Evolutionary conservation across 2,329 filamentous ascomycete genomes (phyloP).

Genomic region (Pseudocercospora eumusae): DNA sequence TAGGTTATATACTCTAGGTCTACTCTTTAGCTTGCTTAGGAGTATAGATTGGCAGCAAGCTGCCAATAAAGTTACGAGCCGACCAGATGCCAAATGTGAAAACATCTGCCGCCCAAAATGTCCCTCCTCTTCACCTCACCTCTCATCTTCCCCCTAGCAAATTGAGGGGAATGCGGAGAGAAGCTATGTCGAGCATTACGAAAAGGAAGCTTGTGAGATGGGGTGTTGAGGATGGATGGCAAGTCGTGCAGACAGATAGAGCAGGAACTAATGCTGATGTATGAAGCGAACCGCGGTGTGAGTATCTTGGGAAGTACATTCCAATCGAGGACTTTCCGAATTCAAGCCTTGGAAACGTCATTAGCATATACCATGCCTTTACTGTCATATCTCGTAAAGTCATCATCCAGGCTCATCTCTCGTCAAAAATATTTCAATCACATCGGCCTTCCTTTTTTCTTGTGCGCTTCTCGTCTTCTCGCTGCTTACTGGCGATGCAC

Average conservation of each 20-base stretch:
- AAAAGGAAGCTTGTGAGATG: background rate
- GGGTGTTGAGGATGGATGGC: constrained; percentile 3
- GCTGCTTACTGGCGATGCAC: constrained; percentile 46
- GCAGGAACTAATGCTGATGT: background rate
- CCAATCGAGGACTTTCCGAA: background rate
- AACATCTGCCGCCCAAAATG: too few relatives aligned
- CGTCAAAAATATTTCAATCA: constrained; percentile 71
- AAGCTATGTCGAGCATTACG: constrained; percentile 1
- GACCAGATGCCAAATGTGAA: too few relatives aligned
- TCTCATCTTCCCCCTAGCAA: background rate
- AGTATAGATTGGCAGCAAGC: too few relatives aligned
- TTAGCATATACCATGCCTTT: background rate
- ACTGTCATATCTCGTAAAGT: background rate
- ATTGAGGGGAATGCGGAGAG: constrained; percentile 1
- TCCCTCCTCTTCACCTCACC: background rate
- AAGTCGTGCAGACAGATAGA: too few relatives aligned
- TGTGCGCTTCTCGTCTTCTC: constrained; percentile 62
- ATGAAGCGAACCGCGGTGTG: background rate
- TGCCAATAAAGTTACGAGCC: too few relatives aligned
- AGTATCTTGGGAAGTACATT: background rate
- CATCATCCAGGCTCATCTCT: constrained; percentile 31
- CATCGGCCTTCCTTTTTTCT: constrained; percentile 64
- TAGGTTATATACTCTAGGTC: too few relatives aligned
- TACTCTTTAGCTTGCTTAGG: too few relatives aligned
- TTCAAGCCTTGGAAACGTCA: too few relatives aligned